phyloP scores from a whole-genome alignment of 2,329 filamentous ascomycete species.

The Paecilomyces fulvus region DNA sequence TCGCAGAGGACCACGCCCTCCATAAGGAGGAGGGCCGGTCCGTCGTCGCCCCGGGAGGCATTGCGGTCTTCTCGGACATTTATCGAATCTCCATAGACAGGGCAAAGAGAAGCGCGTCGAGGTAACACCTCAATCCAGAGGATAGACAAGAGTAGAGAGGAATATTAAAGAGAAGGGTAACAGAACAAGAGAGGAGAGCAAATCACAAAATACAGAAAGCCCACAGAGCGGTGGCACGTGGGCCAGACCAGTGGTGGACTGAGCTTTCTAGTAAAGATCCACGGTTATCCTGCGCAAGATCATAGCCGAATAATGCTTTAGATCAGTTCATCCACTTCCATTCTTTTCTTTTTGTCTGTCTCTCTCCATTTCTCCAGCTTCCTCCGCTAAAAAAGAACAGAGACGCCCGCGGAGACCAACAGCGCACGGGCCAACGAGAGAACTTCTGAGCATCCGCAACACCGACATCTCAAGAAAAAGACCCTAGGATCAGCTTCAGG shows the following conservation, averaged over 20 bases:
- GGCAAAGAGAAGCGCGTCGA: background rate
- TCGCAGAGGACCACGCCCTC: slow-evolving; percentile 63
- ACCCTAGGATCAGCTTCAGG: slow-evolving; percentile 1
- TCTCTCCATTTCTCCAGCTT: background rate
- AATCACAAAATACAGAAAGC: background rate
- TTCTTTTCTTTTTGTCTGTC: background rate
- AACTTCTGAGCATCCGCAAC: slow-evolving; percentile 2
- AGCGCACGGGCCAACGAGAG: slow-evolving; percentile 5
- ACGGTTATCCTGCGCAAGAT: background rate
- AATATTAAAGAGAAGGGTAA: background rate
- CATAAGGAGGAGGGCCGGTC: slow-evolving; percentile 44
- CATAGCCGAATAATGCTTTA: background rate
- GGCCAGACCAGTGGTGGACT: background rate
- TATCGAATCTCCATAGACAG: slow-evolving; percentile 10
- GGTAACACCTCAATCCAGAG: background rate
- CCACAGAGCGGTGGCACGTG: background rate
- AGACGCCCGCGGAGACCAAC: background rate
- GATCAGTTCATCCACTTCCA: background rate
- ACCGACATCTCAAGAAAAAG: slow-evolving; percentile 7
- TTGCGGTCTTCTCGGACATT: slow-evolving; percentile 18
- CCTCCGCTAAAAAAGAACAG: background rate
- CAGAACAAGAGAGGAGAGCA: background rate
- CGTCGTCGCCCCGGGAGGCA: slow-evolving; percentile 34
- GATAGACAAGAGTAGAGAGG: slow-evolving; percentile 5
- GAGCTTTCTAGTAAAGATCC: background rate